A percentile compares a stretch with the other conserved stretches of the same genome.
phyloP scores from a whole-genome alignment of 768 basidiomycete species.

The Rhodotorula kratochvilovae region DNA sequence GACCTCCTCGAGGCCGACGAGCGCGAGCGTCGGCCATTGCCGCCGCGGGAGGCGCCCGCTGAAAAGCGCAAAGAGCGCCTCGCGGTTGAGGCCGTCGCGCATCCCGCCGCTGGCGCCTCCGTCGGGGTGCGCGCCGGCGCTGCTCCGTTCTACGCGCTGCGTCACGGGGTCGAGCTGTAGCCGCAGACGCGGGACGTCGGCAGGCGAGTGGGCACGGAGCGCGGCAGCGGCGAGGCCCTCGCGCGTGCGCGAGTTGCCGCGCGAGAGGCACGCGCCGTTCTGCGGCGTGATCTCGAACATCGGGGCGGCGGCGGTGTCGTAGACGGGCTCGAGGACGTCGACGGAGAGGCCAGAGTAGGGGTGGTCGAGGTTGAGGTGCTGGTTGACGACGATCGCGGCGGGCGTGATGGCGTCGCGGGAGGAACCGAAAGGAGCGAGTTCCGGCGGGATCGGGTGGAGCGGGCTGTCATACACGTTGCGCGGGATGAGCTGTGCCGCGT shows the following conservation, averaged over 20 bases:
- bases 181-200: not conserved
- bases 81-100: not conserved
- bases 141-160: not conserved
- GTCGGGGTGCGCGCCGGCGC: not conserved
- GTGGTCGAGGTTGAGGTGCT: slow-evolving; percentile 2
- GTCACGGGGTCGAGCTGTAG: slow-evolving; percentile 13
- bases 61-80: slow-evolving; percentile 20
- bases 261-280: slow-evolving; percentile 3
- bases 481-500: slow-evolving; percentile 9
- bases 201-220: not conserved
- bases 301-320: not conserved
- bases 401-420: not conserved
- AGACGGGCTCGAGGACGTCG: slow-evolving; percentile 15
- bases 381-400: slow-evolving; percentile 7
- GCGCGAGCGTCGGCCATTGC: slow-evolving; percentile 22
- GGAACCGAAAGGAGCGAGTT: slow-evolving; percentile 10
- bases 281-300: slow-evolving; percentile 16
- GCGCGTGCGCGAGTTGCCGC: not conserved
- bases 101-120: too few relatives aligned
- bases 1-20: slow-evolving; percentile 23
- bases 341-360: slow-evolving; percentile 24
- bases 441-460: not conserved
- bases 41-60: slow-evolving; percentile 4
- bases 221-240: not conserved
- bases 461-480: not conserved